Evolutionary conservation across 228 moss, liverwort and hornwort species (phyloP).

Genomic region (Sphagnum magellanicum): DNA sequence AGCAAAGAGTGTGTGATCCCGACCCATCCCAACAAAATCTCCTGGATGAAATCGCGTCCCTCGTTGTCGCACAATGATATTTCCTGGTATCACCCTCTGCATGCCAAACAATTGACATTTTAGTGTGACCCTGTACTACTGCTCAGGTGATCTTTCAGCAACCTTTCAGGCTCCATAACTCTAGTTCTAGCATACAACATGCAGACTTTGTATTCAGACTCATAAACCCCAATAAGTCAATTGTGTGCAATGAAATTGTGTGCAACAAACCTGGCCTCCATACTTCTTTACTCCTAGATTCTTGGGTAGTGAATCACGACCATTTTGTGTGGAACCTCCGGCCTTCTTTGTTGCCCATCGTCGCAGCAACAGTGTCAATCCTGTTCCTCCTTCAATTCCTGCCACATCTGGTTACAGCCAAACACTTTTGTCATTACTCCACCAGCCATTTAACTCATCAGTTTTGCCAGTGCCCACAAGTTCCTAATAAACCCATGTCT

Average conservation of each 20-base stretch:
- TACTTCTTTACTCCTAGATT: constrained; percentile 85
- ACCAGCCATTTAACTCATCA: neutral
- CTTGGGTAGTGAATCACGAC: constrained; percentile 68
- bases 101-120: neutral
- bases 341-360: constrained; percentile 91
- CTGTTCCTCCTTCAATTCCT: constrained; percentile 37
- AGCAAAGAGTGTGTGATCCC: constrained; percentile 79
- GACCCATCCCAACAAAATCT: constrained; percentile 73
- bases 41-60: constrained; percentile 86
- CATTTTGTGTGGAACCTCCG: constrained; percentile 83
- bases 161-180: no score
- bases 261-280: constrained; percentile 54
- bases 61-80: constrained; percentile 81
- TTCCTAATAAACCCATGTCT: neutral
- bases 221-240: no score
- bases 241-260: neutral
- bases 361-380: constrained; percentile 39
- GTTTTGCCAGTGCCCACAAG: neutral
- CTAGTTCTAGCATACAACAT: no score
- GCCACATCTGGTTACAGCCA: constrained; percentile 30
- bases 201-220: no score
- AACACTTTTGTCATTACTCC: neutral
- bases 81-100: constrained; percentile 82
- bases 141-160: neutral
- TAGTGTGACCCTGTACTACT: neutral